Percentiles rank a stretch among this genome's conserved stretches.
Conservation (phyloP, 2,329 filamentous ascomycete genomes). For the Fonsecaea pugnacius region DNA sequence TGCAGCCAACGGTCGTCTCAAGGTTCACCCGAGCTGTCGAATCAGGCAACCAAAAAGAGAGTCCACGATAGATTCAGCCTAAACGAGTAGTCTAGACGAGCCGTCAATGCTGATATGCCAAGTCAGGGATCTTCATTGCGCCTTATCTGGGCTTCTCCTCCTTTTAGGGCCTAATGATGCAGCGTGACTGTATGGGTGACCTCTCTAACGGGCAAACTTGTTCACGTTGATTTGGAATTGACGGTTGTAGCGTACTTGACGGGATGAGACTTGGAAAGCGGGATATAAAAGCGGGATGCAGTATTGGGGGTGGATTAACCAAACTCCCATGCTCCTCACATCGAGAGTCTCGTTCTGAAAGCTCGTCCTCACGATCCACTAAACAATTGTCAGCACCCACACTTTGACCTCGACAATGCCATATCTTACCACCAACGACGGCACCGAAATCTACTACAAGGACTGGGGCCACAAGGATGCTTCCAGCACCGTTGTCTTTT, state of each 20-base stretch:
- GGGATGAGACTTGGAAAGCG: background rate
- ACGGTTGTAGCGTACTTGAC: background rate
- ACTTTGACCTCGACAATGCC: constrained; percentile 33
- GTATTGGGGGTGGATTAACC: background rate
- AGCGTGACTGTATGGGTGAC: background rate
- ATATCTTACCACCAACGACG: constrained; percentile 46
- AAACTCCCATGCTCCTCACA: background rate
- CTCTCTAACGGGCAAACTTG: background rate
- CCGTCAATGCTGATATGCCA: background rate
- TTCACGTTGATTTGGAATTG: background rate
- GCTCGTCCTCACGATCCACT: background rate
- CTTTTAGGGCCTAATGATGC: background rate
- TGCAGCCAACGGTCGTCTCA: background rate
- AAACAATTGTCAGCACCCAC: background rate
- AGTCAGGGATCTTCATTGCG: background rate
- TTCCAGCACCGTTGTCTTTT: constrained; percentile 43
- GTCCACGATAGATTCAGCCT: background rate
- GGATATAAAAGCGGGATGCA: background rate
- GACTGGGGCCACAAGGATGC: constrained; percentile 49
- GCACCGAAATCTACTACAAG: constrained; percentile 50
- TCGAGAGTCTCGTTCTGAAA: background rate
- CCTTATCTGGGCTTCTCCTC: background rate
- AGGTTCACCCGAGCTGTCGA: background rate
- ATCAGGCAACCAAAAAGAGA: background rate
- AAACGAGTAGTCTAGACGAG: background rate